phyloP scores from a whole-genome alignment of 1,284 basidiomycete genomes.

The Mycosarcoma maydis region DNA sequence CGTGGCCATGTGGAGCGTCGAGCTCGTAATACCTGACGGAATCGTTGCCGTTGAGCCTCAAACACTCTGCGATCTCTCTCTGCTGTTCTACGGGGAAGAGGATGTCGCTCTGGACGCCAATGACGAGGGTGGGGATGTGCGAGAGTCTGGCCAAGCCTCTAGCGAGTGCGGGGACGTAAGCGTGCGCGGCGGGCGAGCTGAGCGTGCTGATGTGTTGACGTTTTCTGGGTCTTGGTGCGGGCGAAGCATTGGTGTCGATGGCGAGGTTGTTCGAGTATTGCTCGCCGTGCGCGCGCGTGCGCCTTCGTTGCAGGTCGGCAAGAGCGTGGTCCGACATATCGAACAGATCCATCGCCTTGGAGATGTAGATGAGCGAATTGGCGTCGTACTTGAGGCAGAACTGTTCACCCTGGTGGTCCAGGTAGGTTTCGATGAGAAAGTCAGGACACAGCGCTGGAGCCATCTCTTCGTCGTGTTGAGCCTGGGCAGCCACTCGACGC shows the following conservation, averaged over 20 bases:
- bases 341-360: slow-evolving; percentile 99
- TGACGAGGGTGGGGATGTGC: slow-evolving; percentile 82
- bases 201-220: slow-evolving; percentile 72
- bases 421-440: slow-evolving; percentile 97
- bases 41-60: slow-evolving; percentile 81
- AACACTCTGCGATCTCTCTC: slow-evolving; percentile 89
- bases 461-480: slow-evolving; percentile 25
- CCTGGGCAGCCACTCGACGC: slow-evolving; percentile 68
- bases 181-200: slow-evolving; percentile 69
- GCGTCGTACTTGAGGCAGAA: slow-evolving; percentile 99
- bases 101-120: slow-evolving; percentile 96
- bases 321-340: slow-evolving; percentile 89
- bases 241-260: slow-evolving; percentile 18
- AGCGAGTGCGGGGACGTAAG: slow-evolving; percentile 83
- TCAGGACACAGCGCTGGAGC: slow-evolving; percentile 83
- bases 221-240: slow-evolving; percentile 24
- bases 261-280: slow-evolving; percentile 11
- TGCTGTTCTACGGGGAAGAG: slow-evolving; percentile 98
- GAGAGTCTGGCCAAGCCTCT: slow-evolving; percentile 81
- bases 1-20: slow-evolving; percentile 93
- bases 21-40: slow-evolving; percentile 95
- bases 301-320: slow-evolving; percentile 71
- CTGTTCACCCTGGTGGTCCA: slow-evolving; percentile 86
- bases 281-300: slow-evolving; percentile 43
- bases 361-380: slow-evolving; percentile 93